Conservation (phyloP, 345 rosid species). For the Triadica sebifera region DNA sequence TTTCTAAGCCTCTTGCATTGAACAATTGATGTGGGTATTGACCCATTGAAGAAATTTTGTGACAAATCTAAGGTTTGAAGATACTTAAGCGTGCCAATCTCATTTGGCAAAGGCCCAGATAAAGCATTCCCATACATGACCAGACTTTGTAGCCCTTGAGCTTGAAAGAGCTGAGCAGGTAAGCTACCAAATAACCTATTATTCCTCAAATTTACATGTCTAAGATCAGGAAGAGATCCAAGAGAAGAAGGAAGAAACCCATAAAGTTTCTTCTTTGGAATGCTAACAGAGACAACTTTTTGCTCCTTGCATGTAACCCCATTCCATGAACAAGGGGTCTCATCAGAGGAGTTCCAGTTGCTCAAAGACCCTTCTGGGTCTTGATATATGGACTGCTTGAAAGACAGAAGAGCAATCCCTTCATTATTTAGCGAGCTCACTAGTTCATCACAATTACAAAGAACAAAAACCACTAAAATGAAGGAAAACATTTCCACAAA, state of each 20-base stretch:
- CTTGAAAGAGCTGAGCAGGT: constrained; percentile 66
- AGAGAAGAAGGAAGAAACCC: constrained; percentile 77
- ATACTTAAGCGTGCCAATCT: constrained; percentile 60
- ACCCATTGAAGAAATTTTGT: constrained; percentile 73
- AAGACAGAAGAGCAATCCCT: constrained; percentile 71
- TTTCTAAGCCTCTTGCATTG: constrained; percentile 74
- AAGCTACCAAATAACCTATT: constrained; percentile 65
- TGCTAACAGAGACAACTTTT: constrained; percentile 73
- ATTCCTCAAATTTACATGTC: constrained; percentile 82
- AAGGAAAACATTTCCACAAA: constrained; percentile 28
- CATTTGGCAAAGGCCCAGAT: constrained; percentile 63
- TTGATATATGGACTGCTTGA: constrained; percentile 55
- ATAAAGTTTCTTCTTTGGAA: constrained; percentile 75
- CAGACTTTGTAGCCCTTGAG: constrained; percentile 80
- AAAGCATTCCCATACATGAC: constrained; percentile 92
- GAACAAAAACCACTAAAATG: constrained; percentile 19
- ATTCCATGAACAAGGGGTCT: constrained; percentile 82
- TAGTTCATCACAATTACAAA: constrained; percentile 7
- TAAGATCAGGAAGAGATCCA: constrained; percentile 77
- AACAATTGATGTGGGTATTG: constrained; percentile 60
- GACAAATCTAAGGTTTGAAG: constrained; percentile 86
- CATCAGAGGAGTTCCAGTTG: constrained; percentile 81
- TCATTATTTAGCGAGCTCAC: constrained; percentile 42
- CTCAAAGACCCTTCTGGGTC: constrained; percentile 80
- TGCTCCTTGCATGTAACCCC: constrained; percentile 83